Percentiles rank a stretch among this genome's conserved stretches.
phyloP scores from a whole-genome alignment of 2,329 filamentous ascomycete genomes.

The Verticillium albo-atrum region DNA sequence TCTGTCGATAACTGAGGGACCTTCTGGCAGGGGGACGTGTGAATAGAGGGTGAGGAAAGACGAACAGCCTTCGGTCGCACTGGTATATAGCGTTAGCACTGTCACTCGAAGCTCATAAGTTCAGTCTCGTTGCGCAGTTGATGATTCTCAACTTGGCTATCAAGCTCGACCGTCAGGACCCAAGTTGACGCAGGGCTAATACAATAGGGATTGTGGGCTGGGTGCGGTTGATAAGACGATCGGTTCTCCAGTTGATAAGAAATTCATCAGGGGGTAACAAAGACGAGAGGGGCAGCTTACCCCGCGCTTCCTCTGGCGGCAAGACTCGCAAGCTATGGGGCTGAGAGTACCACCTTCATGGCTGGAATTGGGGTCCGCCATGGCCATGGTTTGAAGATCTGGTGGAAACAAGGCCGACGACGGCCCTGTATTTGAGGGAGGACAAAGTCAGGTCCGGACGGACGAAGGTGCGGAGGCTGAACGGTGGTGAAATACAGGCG shows the following conservation, averaged over 20 bases:
- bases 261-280: not conserved
- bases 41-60: not conserved
- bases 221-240: not conserved
- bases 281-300: slow-evolving; percentile 11
- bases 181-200: no score
- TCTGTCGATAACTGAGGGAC: not conserved
- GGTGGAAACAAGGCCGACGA: not conserved
- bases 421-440: not conserved
- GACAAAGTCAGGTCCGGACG: not conserved
- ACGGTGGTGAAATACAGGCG: slow-evolving; percentile 4
- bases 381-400: not conserved
- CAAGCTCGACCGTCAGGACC: no score
- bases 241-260: not conserved
- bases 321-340: slow-evolving; percentile 26
- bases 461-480: not conserved
- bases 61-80: slow-evolving; percentile 11
- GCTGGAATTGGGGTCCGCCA: not conserved
- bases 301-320: slow-evolving; percentile 26
- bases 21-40: slow-evolving; percentile 1
- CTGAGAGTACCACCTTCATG: slow-evolving; percentile 8
- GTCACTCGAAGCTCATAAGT: not conserved
- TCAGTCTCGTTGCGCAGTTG: no score
- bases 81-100: not conserved
- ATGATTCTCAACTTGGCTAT: not conserved
- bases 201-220: no score